Base-by-base conservation (phyloP, 192 early-diverging fungal genomes). In the Backusella westeae region DNA sequence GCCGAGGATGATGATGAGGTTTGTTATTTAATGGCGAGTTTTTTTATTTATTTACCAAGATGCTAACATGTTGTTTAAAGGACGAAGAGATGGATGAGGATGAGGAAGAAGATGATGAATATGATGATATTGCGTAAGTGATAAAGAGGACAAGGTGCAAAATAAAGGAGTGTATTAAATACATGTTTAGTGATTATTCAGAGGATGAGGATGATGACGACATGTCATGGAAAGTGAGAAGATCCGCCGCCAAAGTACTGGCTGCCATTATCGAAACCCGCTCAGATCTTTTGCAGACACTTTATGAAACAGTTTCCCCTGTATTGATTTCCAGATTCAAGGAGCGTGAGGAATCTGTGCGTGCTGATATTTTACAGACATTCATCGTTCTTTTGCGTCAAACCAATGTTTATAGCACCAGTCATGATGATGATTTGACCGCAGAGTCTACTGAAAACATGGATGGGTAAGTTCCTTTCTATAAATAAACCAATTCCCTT, bases 201-300 rank as follows among this genome's bases (percentile, higher is more conserved):
- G 70, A 63, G 56, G 56, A 63, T 29, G 95, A 97, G 71, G 80
- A 81, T n/a, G 94, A 97, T 52, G 96, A 97, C 67, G 96, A 97
- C 75, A 87, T 96, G 74, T 94, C 93, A 1, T 97, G 94, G 95
- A 97, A 97, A 78, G 96, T 96, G 7, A 92, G 96, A 63, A 85
- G 92, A 14, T 89, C 94, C 3, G 86, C 93, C n/a, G 86, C 91
- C 8, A 94, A 94, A 75, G 75, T 96, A 6, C 79, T 96, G 1
- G 72, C 88, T 3, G 86, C 90, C 12, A 82, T 90, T 34, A 92
- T 97, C 65, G 88, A 83, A 49, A 94, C 94, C 1, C 90, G 91
- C 7, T 86, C 91, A 29, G 92, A 94, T 66, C 67, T 91, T 38
- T 83, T 95, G 8, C 74, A 77, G 53, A 82, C 88, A 68, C 81